A percentile compares a stretch with the other conserved stretches of the same genome.
Evolutionary conservation across 2,329 filamentous ascomycete genomes (phyloP).

Genomic region (Neofusicoccum cordaticola): DNA sequence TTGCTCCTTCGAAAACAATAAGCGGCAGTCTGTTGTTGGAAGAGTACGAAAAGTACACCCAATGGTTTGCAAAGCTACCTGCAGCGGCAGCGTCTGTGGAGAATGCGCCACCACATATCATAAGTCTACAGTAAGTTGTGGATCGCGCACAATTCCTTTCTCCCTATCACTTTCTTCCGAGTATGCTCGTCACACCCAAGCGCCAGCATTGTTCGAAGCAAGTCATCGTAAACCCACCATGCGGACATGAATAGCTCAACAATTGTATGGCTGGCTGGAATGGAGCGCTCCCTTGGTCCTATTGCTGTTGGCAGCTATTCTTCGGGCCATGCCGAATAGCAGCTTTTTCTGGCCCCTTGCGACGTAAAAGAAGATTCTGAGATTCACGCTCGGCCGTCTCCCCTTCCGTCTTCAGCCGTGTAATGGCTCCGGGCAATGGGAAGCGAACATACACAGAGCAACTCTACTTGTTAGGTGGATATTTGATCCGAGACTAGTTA

Average conservation of each 20-base stretch:
- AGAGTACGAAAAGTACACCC: conserved; percentile 21
- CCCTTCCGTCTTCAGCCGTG: too few species aligned
- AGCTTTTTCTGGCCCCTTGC: too few species aligned
- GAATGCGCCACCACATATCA: conserved; percentile 21
- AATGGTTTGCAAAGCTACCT: conserved; percentile 19
- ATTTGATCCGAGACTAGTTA: not conserved
- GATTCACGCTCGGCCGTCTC: too few species aligned
- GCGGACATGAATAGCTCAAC: too few species aligned
- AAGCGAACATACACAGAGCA: not conserved
- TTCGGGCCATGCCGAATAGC: too few species aligned
- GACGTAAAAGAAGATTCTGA: too few species aligned
- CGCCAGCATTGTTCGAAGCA: too few species aligned
- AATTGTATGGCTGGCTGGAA: too few species aligned
- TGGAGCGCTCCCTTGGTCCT: too few species aligned
- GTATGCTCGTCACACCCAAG: not conserved
- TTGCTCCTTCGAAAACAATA: conserved; percentile 20
- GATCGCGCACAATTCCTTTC: not conserved
- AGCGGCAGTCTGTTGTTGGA: conserved; percentile 20
- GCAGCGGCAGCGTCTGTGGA: conserved; percentile 13
- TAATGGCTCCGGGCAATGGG: not conserved
- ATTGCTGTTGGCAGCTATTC: too few species aligned
- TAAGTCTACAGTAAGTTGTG: conserved; percentile 22
- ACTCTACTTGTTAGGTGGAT: not conserved
- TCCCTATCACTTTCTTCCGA: not conserved
- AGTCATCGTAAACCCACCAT: too few species aligned